Percentiles rank a stretch among this genome's conserved stretches.
phyloP scores from a whole-genome alignment of 257 asterid genomes.

The Vinca minor region DNA sequence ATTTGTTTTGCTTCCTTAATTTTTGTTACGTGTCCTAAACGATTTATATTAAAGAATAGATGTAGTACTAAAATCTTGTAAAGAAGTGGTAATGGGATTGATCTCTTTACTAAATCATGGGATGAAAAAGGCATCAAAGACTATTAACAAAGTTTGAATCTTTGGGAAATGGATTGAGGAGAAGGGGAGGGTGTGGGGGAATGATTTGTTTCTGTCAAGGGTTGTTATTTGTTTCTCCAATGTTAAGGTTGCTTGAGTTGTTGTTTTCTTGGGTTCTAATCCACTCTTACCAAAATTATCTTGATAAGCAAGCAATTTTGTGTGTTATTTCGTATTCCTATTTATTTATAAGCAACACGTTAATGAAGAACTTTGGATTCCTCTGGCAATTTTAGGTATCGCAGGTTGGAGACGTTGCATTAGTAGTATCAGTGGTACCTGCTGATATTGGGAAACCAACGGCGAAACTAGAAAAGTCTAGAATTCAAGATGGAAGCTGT shows the following conservation, averaged over 20 bases:
- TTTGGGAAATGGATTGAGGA: background rate
- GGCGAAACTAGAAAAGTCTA: constrained; percentile 59
- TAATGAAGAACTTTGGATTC: constrained; percentile 6
- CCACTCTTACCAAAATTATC: constrained; percentile 10
- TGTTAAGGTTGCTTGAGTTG: background rate
- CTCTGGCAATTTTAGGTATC: constrained; percentile 35
- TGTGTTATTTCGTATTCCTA: background rate
- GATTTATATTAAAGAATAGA: too few species aligned
- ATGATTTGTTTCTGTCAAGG: background rate
- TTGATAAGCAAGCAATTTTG: background rate
- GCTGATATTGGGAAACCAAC: constrained; percentile 80
- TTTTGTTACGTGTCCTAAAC: too few species aligned
- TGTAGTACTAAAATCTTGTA: too few species aligned
- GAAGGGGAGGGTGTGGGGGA: background rate
- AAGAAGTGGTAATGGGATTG: too few species aligned
- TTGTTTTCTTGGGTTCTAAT: background rate
- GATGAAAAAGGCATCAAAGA: background rate
- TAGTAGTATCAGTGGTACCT: constrained; percentile 74
- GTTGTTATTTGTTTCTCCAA: background rate
- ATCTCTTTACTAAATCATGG: too few species aligned
- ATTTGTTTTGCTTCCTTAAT: too few species aligned
- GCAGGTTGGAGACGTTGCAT: constrained; percentile 53
- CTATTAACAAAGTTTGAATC: too few species aligned
- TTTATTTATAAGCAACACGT: background rate
- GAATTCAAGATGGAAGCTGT: constrained; percentile 70